These are phyloP conservation scores for Colletotrichum abscissum DNA, from an alignment of 2,329 filamentous ascomycete genomes.

Conservation along the genomic window DNA sequence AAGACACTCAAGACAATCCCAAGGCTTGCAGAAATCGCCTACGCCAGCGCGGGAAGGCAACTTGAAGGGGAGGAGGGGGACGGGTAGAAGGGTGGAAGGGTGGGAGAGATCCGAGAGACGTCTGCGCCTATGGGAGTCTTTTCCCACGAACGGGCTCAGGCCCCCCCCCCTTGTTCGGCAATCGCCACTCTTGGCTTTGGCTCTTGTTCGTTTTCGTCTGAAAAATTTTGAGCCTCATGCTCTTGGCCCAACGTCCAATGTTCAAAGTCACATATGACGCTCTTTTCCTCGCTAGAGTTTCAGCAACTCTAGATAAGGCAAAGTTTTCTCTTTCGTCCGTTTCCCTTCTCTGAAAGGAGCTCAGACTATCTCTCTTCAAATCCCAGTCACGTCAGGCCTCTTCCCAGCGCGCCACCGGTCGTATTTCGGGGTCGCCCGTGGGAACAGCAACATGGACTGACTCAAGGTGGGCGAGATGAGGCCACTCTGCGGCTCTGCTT, in stretches of 20 bases:
- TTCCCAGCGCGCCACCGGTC: slow-evolving; percentile 24
- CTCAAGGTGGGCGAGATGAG: slow-evolving; percentile 29
- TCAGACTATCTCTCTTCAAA: background rate
- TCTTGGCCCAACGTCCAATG: slow-evolving; percentile 33
- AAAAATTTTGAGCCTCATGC: slow-evolving; percentile 27
- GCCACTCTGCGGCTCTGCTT: slow-evolving; percentile 32
- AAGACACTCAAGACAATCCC: background rate
- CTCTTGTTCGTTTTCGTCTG: background rate
- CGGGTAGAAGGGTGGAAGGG: background rate
- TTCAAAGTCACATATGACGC: background rate
- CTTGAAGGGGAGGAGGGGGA: background rate
- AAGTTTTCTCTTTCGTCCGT: background rate
- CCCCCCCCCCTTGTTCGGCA: slow-evolving; percentile 29
- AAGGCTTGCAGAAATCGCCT: background rate
- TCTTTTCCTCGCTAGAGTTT: background rate
- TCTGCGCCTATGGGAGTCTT: slow-evolving; percentile 8
- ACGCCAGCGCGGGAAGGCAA: background rate
- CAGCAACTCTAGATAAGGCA: background rate
- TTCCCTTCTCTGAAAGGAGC: background rate
- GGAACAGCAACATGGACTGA: slow-evolving; percentile 24
- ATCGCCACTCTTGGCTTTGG: slow-evolving; percentile 23
- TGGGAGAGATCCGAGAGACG: background rate
- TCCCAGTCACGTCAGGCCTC: slow-evolving; percentile 1
- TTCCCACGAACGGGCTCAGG: slow-evolving; percentile 1
- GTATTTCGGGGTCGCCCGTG: slow-evolving; percentile 31